Evolutionary conservation across 1,284 basidiomycete genomes (phyloP), one percentile per base, ranked within the genome.

Genomic region (Peniophora sp.): DNA sequence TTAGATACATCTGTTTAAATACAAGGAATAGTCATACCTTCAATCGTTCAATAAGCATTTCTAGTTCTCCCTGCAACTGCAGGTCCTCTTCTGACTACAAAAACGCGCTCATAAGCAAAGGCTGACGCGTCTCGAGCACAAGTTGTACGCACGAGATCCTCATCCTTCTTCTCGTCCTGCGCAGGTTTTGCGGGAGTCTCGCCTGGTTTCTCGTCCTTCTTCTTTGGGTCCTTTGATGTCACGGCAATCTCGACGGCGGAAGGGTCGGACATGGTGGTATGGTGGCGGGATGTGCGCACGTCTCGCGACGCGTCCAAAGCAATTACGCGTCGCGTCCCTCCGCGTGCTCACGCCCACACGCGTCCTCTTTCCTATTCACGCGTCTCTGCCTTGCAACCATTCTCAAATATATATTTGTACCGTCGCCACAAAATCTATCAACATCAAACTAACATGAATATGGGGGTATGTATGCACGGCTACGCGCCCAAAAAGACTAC

Each of bases 21-120:
- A 34, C 2, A 27, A 16, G 20, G 5, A 52, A 34, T 23, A 25
- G 36, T 57, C 68, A 52, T 58, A 94, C 95, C 74, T 91, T 92
- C 54, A 99, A 69, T 46, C 97, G 82, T 67, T 99, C 94, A 24
- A 97, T 85, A 23, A 99, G 81, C 95, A 99, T 97, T 66, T 99
- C 97, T 32, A 99, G 79, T 72, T 99, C 95, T 55, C 84, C 88
- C 72, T 92, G 92, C 54, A 99, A 83, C 65, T 96, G 92, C 34
- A 88, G 74, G 66, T 99, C 97, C 69, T 99, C 96, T 65, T 99
- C 97, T 19, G 89, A 92, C 92, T 95, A 58, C 0, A 34, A 19
- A 12, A 52, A 20, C 16, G 20, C 39, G 20, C 14, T 9, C 23
- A 22, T 45, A 10, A 45, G 44, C 38, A 41, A 41, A 16, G 38